Percentiles rank a stretch among this genome's conserved stretches.
Conservation (phyloP, 768 basidiomycete species). For the Boletus reticuloceps region DNA sequence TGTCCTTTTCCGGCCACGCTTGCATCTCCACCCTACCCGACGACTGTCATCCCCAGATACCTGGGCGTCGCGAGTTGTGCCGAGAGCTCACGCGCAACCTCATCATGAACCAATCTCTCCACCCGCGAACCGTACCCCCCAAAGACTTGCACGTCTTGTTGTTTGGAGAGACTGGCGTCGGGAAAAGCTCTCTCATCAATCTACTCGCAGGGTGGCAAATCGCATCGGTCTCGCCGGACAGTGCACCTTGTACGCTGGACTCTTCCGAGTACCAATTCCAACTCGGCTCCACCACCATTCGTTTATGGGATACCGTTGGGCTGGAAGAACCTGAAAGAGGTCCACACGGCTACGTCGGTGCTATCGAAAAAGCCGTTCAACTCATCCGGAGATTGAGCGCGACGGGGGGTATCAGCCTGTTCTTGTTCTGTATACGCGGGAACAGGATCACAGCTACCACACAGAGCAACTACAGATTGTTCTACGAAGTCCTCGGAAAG, state of each 20-base stretch:
- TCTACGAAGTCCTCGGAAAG: conserved; percentile 28
- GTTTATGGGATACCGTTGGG: conserved; percentile 34
- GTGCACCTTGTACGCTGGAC: conserved; percentile 35
- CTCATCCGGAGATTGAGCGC: conserved; percentile 33
- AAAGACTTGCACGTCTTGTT: conserved; percentile 34
- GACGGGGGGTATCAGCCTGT: conserved; percentile 37
- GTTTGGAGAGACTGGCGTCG: conserved; percentile 37
- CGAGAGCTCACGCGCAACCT: conserved; percentile 18
- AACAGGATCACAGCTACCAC: conserved; percentile 32
- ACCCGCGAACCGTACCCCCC: conserved; percentile 13
- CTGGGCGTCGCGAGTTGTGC: conserved; percentile 19
- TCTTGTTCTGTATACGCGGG: conserved; percentile 40
- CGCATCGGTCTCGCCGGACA: conserved; percentile 22
- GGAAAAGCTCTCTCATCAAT: conserved; percentile 28
- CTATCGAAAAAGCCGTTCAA: conserved; percentile 29
- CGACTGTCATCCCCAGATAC: conserved; percentile 17
- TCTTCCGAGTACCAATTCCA: conserved; percentile 26
- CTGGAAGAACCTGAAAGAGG: conserved; percentile 28
- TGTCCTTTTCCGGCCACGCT: conserved; percentile 34
- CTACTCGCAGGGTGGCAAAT: conserved; percentile 26
- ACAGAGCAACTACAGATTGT: conserved; percentile 24
- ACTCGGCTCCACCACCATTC: conserved; percentile 22
- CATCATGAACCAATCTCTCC: conserved; percentile 15
- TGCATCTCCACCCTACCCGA: conserved; percentile 37
- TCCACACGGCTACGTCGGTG: conserved; percentile 19